Base-by-base conservation (phyloP, 2,329 filamentous ascomycete species). In the Pestalotiopsis sp. region DNA sequence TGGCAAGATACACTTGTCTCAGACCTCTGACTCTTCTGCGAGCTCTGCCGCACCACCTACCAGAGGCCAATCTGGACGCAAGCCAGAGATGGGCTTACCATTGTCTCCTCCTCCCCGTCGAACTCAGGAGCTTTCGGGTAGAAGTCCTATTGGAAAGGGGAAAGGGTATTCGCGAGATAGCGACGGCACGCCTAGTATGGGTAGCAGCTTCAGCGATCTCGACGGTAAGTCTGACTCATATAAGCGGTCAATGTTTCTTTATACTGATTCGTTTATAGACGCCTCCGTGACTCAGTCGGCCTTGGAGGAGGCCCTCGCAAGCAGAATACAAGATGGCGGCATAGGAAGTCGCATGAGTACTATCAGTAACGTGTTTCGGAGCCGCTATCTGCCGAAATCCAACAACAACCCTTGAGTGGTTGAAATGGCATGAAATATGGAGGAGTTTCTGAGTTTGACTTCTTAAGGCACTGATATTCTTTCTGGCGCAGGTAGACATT, bases 201-300 rank as follows among this genome's bases (percentile, higher is more conserved):
- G 93, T 1, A 95, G 93, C 78, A 95, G 92, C 74, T 96, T 94
- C 75, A 95, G 92, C 79, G 93, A 96, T 81, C 85, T 97, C 58
- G 93, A 95, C 77, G 92, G 92, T 89, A 83, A 69, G 78, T 27
- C 7, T 17, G 65, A 7, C 23, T 70, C 67, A 68, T 61, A 64
- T 20, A 73, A 68, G 27, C 36, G 27, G n/a, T 36, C 14, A 68
- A 66, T 73, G 49, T 25, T 20, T 57, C n/a, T 38, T 3, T 25
- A 3, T 45, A 36, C 65, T 67, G 14, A 67, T 45, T 27, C 14
- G 41, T 25, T n/a, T 1, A 20, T 14, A 93, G 93, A 95, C 83
- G 90, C 92, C 20, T 93, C 92, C 20, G 90, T 95, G 17, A 94
- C 93, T 36, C 92, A 94, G 77, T 93, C 91, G 17, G 93, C 93